Evolutionary conservation across 192 early-diverging fungal genomes (phyloP), one percentile per base, ranked within the genome.

Genomic region (Linnemannia elongata): DNA sequence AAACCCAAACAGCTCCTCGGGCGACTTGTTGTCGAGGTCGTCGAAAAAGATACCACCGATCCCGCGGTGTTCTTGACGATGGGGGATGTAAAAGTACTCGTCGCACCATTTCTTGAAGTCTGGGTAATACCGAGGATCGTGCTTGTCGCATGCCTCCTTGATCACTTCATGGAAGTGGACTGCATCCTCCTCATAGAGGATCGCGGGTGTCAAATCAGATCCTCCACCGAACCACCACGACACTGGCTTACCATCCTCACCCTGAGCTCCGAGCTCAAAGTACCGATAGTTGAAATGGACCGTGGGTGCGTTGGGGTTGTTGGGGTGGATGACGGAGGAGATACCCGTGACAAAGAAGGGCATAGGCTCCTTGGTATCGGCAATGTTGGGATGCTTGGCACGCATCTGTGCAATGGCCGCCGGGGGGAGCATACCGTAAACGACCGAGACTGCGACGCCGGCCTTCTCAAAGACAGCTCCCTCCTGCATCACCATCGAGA

Each of bases 1-100:
- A 91, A 97, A 98, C 0, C 78, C 89, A 89, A 97, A 99, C 73
- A 96, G 79, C 74, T 96, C 92, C 52, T 98, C 96, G 20, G 92
- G 88, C 22, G 89, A 75, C 79, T 93, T 93, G 69, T 94, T 92
- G 73, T 95, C 94, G 27, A 99, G 88, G 81, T 99, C 98, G 79
- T 99, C 98, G 90, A 99, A 99, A 90, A 99, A 99, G 88, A 99
- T 99, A 47, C 98, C 98, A 42, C 98, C 98, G 73, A 99, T 89
- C 7, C 98, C 98, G 44, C 98, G 96, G 10, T 94, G 90, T 88
- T 99, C 98, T 9, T 90, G 82, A 27, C 98, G 93, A 84, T 99
- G 98, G 15, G 93, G 89, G 76, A 94, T 94, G 85, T 93, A 90
- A 88, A 99, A 99, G 88, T 99, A 99, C 41, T 94, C 91, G 88